Conservation (phyloP, 2,329 filamentous ascomycete species). For the Aspergillus sp. region DNA sequence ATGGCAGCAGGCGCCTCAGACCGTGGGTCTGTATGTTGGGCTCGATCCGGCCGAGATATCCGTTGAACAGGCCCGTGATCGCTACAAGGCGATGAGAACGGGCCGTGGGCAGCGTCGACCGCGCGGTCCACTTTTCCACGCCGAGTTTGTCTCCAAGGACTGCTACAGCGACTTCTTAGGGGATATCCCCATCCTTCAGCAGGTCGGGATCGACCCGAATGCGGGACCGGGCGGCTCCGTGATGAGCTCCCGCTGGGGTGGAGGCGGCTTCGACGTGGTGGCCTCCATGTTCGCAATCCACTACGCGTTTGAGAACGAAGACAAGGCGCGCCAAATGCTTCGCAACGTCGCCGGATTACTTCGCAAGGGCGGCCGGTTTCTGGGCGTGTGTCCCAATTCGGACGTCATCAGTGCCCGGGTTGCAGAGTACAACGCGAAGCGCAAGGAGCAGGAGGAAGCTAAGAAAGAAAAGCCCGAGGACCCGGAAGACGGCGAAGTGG, state of each 20-base stretch:
- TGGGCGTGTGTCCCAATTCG: constrained; percentile 95
- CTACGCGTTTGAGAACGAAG: constrained; percentile 91
- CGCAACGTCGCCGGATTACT: constrained; percentile 81
- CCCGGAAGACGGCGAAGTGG: constrained; percentile 40
- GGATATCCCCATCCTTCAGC: constrained; percentile 68
- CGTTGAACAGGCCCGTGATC: constrained; percentile 79
- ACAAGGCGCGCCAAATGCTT: constrained; percentile 84
- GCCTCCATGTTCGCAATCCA: constrained; percentile 99
- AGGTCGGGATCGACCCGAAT: constrained; percentile 79
- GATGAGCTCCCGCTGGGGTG: constrained; percentile 56
- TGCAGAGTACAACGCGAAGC: constrained; percentile 61
- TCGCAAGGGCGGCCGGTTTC: constrained; percentile 89
- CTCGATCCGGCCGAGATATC: constrained; percentile 88
- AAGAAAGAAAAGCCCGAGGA: constrained; percentile 31
- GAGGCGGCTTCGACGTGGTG: constrained; percentile 87
- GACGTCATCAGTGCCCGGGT: constrained; percentile 77
- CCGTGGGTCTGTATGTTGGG: constrained; percentile 87
- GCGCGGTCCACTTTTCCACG: constrained; percentile 62
- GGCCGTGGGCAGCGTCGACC: constrained; percentile 47
- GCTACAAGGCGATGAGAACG: constrained; percentile 65
- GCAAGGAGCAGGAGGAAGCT: constrained; percentile 37
- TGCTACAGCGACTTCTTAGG: constrained; percentile 81
- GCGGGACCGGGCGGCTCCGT: constrained; percentile 49
- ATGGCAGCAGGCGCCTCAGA: constrained; percentile 89
- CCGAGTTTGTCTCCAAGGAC: constrained; percentile 82